phyloP scores from a whole-genome alignment of 2,329 filamentous ascomycete genomes.

The Penicillium rolfsii region DNA sequence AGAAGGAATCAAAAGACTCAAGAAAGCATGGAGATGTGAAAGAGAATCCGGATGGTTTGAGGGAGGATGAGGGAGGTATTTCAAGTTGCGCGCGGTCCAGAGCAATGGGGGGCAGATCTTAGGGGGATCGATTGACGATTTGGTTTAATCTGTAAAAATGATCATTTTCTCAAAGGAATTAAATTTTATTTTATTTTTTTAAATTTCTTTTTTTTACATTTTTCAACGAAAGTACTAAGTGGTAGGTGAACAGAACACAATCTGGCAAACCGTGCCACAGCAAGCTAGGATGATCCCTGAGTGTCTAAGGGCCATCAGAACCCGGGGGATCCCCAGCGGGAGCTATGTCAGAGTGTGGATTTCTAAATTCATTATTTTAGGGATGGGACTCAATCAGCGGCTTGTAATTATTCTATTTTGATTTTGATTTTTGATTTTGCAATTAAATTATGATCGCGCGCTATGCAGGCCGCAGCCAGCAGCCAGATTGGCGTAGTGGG shows the following conservation, averaged over 20 bases:
- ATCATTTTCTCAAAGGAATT: too few relatives aligned
- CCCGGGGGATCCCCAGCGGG: constrained; percentile 22
- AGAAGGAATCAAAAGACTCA: constrained; percentile 5
- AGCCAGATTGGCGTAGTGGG: constrained; percentile 9
- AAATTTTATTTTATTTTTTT: too few relatives aligned
- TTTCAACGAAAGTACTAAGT: not conserved
- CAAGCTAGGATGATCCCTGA: constrained; percentile 29
- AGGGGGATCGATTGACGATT: constrained; percentile 2
- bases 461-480: constrained; percentile 21
- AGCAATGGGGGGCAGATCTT: constrained; percentile 10
- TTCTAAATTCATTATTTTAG: not conserved
- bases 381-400: not conserved
- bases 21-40: constrained; percentile 14
- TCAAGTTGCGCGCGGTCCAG: constrained; percentile 22
- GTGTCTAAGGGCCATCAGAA: constrained; percentile 10
- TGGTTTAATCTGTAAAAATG: not conserved
- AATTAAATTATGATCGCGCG: constrained; percentile 19
- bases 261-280: constrained; percentile 15
- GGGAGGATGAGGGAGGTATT: constrained; percentile 20
- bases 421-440: not conserved
- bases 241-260: constrained; percentile 2
- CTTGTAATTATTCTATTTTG: not conserved
- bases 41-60: not conserved
- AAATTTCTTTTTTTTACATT: not conserved
- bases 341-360: not conserved